Conservation (phyloP, 1,139 yeast species). For the Insectozyma bohioensis region DNA sequence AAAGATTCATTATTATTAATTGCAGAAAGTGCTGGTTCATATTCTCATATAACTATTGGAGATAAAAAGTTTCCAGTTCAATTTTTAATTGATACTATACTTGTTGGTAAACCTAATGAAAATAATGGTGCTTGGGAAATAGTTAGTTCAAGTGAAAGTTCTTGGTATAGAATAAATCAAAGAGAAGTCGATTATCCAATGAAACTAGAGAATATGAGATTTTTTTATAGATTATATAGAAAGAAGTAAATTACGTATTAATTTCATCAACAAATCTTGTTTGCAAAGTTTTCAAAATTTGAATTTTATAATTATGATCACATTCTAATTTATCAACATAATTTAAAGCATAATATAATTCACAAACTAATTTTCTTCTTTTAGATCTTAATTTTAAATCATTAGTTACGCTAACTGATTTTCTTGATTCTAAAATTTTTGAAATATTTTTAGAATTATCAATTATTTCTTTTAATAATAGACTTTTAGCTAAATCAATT, state of each 20-base stretch:
- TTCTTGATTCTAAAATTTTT: constrained; percentile 10
- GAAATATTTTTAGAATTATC: constrained; percentile 24
- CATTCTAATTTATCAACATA: constrained; percentile 10
- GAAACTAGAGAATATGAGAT: constrained; percentile 84
- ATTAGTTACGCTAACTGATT: constrained; percentile 3
- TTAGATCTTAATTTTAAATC: constrained; percentile 8
- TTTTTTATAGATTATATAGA: constrained; percentile 72
- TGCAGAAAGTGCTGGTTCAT: constrained; percentile 89
- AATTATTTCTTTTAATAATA: constrained; percentile 23
- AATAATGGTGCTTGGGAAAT: constrained; percentile 64
- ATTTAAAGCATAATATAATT: constrained; percentile 15
- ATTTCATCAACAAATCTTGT: constrained; percentile 15
- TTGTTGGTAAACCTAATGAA: constrained; percentile 55
- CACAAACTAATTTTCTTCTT: constrained; percentile 14
- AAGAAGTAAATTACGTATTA: constrained; percentile 31
- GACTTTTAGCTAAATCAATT: constrained; percentile 20
- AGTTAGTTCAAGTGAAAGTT: constrained; percentile 65
- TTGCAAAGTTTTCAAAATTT: constrained; percentile 13
- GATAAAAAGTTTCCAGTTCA: constrained; percentile 78
- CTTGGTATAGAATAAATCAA: constrained; percentile 72
- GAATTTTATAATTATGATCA: constrained; percentile 10
- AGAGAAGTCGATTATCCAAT: constrained; percentile 60
- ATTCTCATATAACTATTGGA: constrained; percentile 77
- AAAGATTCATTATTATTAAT: constrained; percentile 62
- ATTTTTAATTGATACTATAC: constrained; percentile 70